Conservation (phyloP, 805 yeast genomes). For the Debaryomyces tyrocola region DNA sequence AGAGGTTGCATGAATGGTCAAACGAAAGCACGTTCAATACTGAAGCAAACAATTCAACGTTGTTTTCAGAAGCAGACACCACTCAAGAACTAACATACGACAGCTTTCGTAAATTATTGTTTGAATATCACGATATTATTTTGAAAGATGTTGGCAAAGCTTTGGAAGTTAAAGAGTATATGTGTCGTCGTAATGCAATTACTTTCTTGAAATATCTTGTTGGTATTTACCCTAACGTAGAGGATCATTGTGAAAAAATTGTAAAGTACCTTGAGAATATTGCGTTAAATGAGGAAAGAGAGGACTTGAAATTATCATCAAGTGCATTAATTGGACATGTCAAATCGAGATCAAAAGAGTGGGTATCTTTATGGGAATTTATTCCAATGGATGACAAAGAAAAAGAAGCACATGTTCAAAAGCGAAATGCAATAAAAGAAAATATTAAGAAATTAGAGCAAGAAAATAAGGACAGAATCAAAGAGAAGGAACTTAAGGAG, state of each 20-base stretch:
- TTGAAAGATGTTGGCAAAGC: conserved; percentile 44
- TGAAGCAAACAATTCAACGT: conserved; percentile 10
- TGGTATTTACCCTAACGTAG: conserved; percentile 64
- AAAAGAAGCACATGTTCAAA: conserved; percentile 24
- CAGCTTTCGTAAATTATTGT: conserved; percentile 42
- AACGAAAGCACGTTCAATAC: conserved; percentile 26
- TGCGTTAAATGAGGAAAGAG: conserved; percentile 58
- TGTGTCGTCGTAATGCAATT: conserved; percentile 78
- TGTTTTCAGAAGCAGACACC: conserved; percentile 18
- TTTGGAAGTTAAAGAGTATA: conserved; percentile 57
- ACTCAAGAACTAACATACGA: conserved; percentile 19
- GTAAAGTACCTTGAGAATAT: conserved; percentile 48
- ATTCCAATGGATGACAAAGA: conserved; percentile 49
- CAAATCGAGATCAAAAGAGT: conserved; percentile 50
- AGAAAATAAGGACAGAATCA: conserved; percentile 11
- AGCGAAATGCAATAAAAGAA: conserved; percentile 21
- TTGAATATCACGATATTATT: conserved; percentile 55
- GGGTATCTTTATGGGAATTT: conserved; percentile 59
- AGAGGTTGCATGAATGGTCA: conserved; percentile 46
- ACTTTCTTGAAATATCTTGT: conserved; percentile 69
- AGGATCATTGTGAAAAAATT: conserved; percentile 61
- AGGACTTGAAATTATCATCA: conserved; percentile 78
- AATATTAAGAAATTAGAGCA: conserved; percentile 12
- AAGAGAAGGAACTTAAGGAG: conserved; percentile 11
- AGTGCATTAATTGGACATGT: conserved; percentile 69